A percentile compares a stretch with the other conserved stretches of the same genome.
Conservation (phyloP, 176 grass and related monocot genomes). For the Carex scoparia region DNA sequence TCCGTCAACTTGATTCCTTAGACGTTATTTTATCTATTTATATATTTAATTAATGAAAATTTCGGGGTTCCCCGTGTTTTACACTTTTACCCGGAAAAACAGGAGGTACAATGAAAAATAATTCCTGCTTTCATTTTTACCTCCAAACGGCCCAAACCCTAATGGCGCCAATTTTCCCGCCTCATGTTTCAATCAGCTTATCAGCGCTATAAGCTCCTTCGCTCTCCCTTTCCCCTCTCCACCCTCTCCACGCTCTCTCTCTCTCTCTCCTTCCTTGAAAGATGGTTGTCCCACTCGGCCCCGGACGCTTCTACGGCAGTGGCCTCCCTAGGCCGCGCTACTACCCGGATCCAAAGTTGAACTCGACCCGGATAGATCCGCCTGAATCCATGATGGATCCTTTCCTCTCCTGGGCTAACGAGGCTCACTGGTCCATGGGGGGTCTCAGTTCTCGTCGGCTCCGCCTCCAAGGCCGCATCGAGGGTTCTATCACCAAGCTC, state of each 20-base stretch:
- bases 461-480: constrained; percentile 85
- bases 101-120: background rate
- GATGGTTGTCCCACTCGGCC: constrained; percentile 69
- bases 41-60: no score
- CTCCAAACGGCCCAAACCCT: constrained; percentile 17
- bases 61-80: no score
- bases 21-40: no score
- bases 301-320: constrained; percentile 74
- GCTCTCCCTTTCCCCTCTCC: background rate
- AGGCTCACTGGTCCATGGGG: constrained; percentile 96
- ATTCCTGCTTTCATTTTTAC: constrained; percentile 44
- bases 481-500: constrained; percentile 76
- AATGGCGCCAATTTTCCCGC: constrained; percentile 18
- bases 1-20: no score
- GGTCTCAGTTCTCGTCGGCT: constrained; percentile 56
- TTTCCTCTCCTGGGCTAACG: constrained; percentile 58
- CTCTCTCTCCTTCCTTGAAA: background rate
- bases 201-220: constrained; percentile 16
- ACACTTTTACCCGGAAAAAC: background rate
- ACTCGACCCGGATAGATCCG: constrained; percentile 44
- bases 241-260: constrained; percentile 22
- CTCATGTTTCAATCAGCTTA: background rate
- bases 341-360: constrained; percentile 46
- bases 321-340: constrained; percentile 58
- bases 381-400: constrained; percentile 55